Conservation (phyloP, 2,329 filamentous ascomycete species). For the Aspergillus caelatus region DNA sequence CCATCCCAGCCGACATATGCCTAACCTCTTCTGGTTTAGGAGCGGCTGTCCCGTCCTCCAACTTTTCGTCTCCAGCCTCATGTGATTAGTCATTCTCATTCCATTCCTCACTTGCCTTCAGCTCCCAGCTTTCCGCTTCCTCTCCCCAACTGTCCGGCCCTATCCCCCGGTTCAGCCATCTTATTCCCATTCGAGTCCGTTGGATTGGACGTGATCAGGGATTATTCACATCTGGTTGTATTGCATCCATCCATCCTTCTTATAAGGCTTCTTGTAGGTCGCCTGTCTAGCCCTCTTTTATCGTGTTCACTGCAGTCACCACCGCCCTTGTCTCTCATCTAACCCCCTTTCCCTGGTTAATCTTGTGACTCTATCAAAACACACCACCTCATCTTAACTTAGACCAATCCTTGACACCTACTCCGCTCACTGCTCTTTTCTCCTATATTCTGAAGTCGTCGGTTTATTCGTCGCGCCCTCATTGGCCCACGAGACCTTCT, state of each 20-base stretch:
- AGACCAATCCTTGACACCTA: slow-evolving; percentile 10
- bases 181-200: slow-evolving; percentile 17
- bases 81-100: slow-evolving; percentile 5
- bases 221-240: slow-evolving; percentile 19
- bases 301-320: slow-evolving; percentile 19
- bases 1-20: neutral
- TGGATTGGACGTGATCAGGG: slow-evolving; percentile 21
- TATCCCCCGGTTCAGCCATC: slow-evolving; percentile 14
- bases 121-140: slow-evolving; percentile 5
- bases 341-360: slow-evolving; percentile 19
- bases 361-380: slow-evolving; percentile 22
- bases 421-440: slow-evolving; percentile 16
- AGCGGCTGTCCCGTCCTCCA: slow-evolving; percentile 4
- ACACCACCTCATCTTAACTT: slow-evolving; percentile 16
- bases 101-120: neutral
- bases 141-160: slow-evolving; percentile 11
- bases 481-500: slow-evolving; percentile 18
- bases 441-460: slow-evolving; percentile 16
- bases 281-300: slow-evolving; percentile 36
- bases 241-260: slow-evolving; percentile 16
- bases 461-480: slow-evolving; percentile 24
- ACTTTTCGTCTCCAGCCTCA: slow-evolving; percentile 6
- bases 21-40: neutral
- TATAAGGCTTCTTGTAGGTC: slow-evolving; percentile 48
- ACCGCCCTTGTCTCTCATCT: slow-evolving; percentile 22